A percentile compares a stretch with the other conserved stretches of the same genome.
Conservation (phyloP, 352 stramenopile genomes). For the Elongisporangium anandrum region DNA sequence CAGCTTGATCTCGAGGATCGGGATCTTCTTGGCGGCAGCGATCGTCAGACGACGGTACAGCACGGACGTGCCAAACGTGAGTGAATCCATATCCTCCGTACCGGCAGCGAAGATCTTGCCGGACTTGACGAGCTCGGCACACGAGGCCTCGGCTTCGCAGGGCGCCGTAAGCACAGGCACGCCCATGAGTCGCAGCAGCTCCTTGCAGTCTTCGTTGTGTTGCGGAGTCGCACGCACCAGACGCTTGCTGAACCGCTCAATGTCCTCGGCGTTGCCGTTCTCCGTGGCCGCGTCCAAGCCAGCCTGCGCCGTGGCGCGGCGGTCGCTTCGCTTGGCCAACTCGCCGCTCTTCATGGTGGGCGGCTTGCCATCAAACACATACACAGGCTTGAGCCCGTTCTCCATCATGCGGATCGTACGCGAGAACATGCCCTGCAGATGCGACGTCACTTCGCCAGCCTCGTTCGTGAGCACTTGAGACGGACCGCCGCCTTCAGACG, state of each 20-base stretch:
- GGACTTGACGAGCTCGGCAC: constrained; percentile 89
- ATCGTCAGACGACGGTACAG: constrained; percentile 92
- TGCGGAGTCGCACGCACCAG: constrained; percentile 87
- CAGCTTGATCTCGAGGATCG: constrained; percentile 90
- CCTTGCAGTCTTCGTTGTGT: constrained; percentile 93
- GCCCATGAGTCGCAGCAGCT: constrained; percentile 93
- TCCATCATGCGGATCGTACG: constrained; percentile 98
- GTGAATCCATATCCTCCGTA: constrained; percentile 99
- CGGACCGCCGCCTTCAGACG: constrained; percentile 79
- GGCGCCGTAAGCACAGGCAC: constrained; percentile 95
- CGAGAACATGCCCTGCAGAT: constrained; percentile 97
- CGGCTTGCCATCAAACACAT: constrained; percentile 99
- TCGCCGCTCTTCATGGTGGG: constrained; percentile 97
- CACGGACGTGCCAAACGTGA: constrained; percentile 97
- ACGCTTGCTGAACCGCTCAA: constrained; percentile 93
- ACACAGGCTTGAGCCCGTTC: constrained; percentile 97
- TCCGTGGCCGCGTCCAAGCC: constrained; percentile 84
- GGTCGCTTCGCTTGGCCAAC: constrained; percentile 92
- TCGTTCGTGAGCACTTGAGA: constrained; percentile 96
- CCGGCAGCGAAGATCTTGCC: constrained; percentile 93
- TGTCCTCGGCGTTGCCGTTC: constrained; percentile 84
- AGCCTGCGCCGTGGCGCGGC: constrained; percentile 85
- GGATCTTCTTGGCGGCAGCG: constrained; percentile 84
- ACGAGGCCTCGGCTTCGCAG: constrained; percentile 98
- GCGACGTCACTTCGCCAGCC: constrained; percentile 93